phyloP scores from a whole-genome alignment of 495 filamentous ascomycete genomes.

The Penicillium robsamsonii region DNA sequence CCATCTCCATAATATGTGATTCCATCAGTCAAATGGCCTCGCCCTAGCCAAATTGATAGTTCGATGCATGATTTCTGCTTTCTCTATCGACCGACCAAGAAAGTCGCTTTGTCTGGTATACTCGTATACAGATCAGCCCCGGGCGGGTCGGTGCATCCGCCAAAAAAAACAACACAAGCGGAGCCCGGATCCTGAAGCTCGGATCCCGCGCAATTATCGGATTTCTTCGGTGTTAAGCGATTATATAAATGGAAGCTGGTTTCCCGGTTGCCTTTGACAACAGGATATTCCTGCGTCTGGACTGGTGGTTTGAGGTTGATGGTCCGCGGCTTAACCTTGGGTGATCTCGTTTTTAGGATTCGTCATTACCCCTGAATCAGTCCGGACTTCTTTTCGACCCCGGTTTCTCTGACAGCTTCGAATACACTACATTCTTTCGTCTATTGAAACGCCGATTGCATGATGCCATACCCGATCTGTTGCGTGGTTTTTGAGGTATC shows the following conservation, averaged over 20 bases:
- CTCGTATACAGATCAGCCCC: conserved; percentile 3
- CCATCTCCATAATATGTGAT: background rate
- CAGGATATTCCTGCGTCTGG: conserved; percentile 6
- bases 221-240: background rate
- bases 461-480: background rate
- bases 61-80: background rate
- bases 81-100: background rate
- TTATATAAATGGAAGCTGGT: conserved; percentile 7
- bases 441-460: background rate
- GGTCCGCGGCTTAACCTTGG: background rate
- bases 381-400: conserved; percentile 2
- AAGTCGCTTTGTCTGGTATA: background rate
- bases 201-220: conserved; percentile 6
- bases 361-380: conserved; percentile 15
- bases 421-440: background rate
- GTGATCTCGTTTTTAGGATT: conserved; percentile 11
- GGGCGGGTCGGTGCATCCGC: background rate
- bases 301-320: background rate
- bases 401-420: conserved; percentile 9
- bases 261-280: conserved; percentile 16
- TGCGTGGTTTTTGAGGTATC: background rate
- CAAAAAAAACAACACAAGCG: background rate
- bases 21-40: background rate
- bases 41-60: background rate
- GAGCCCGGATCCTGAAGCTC: conserved; percentile 6